Conservation (phyloP, 345 rosid genomes). For the Chamaenerion angustifolium region DNA sequence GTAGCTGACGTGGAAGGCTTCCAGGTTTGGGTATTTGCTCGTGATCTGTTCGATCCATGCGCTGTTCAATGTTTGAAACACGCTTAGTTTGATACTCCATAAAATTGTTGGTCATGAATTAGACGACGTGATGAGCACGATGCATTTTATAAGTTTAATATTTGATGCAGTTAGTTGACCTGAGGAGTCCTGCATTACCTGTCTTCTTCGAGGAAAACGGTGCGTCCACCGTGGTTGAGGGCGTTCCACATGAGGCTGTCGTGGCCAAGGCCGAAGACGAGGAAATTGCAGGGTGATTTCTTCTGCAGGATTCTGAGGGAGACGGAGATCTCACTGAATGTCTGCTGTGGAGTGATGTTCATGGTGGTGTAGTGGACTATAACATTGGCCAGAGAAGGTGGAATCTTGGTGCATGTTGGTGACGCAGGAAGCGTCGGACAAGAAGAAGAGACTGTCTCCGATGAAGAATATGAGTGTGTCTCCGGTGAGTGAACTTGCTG, state of each 20-base stretch:
- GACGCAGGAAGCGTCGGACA: slow-evolving; percentile 16
- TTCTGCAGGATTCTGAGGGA: slow-evolving; percentile 40
- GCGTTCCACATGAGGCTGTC: slow-evolving; percentile 93
- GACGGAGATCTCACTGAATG: slow-evolving; percentile 64
- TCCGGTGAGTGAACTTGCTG: slow-evolving; percentile 13
- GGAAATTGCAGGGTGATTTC: slow-evolving; percentile 75
- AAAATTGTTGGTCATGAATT: too few relatives aligned
- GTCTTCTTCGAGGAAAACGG: slow-evolving; percentile 78
- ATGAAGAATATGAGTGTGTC: not conserved
- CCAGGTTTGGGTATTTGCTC: slow-evolving; percentile 31
- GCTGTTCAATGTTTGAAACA: slow-evolving; percentile 5
- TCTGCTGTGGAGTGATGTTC: slow-evolving; percentile 83
- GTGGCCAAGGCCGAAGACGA: slow-evolving; percentile 73
- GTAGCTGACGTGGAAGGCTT: slow-evolving; percentile 65
- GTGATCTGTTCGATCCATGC: slow-evolving; percentile 56
- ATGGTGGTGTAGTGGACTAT: slow-evolving; percentile 64
- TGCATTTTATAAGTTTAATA: too few relatives aligned
- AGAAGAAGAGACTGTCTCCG: slow-evolving; percentile 10
- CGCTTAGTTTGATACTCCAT: too few relatives aligned
- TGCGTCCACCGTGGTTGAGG: slow-evolving; percentile 74
- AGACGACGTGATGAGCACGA: too few relatives aligned
- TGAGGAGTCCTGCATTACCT: too few relatives aligned
- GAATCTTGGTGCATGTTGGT: slow-evolving; percentile 35
- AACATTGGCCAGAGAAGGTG: slow-evolving; percentile 53
- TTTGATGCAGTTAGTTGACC: too few relatives aligned